Evolutionary conservation across 345 rosid species (phyloP).

Genomic region (Salix purpurea): DNA sequence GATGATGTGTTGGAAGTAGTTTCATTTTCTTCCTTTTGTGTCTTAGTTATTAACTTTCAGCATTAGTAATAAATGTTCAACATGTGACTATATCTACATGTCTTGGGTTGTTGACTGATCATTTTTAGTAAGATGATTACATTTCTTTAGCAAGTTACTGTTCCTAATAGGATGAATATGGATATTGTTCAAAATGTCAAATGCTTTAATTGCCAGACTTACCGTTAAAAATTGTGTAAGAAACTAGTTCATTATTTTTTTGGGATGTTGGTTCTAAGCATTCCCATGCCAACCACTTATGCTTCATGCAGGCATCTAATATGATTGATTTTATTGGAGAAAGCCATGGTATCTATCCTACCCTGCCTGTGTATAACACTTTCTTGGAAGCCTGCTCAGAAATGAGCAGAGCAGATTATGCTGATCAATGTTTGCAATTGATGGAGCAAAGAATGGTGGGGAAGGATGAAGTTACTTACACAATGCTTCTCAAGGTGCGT

Average conservation of each 20-base stretch:
- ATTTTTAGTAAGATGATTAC: neutral
- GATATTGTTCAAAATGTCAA: constrained; percentile 1
- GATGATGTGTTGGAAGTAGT: neutral
- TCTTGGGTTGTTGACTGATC: neutral
- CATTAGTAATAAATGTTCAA: neutral
- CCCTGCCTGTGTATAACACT: constrained; percentile 50
- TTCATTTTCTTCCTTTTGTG: neutral
- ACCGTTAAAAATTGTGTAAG: neutral
- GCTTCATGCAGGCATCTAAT: constrained; percentile 55
- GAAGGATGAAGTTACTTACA: constrained; percentile 68
- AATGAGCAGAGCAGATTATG: constrained; percentile 31
- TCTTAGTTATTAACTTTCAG: neutral
- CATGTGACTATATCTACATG: neutral
- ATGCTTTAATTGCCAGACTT: neutral
- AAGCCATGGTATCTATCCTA: constrained; percentile 36
- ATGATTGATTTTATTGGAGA: constrained; percentile 51
- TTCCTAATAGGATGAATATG: neutral
- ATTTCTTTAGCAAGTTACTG: neutral
- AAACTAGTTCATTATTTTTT: constrained; percentile 12
- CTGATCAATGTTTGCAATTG: constrained; percentile 68
- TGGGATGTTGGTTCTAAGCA: neutral
- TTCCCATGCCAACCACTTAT: neutral
- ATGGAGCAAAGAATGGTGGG: constrained; percentile 66
- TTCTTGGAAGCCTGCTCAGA: constrained; percentile 57
- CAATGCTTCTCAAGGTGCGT: constrained; percentile 73